A percentile compares a stretch with the other conserved stretches of the same genome.
Conservation (phyloP, 1,284 basidiomycete genomes). For the Stygiomarasmius scandens region DNA sequence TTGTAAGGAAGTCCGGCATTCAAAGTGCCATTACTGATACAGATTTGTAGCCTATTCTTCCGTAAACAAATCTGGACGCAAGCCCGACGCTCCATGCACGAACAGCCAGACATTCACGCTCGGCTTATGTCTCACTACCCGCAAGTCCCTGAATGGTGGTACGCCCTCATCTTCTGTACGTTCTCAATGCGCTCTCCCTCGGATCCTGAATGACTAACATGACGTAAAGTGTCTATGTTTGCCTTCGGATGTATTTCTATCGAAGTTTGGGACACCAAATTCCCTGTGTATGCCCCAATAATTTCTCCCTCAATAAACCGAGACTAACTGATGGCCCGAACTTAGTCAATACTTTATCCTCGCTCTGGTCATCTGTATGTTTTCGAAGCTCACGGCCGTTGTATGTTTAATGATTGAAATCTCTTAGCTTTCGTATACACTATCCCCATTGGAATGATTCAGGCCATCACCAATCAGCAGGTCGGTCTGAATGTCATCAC, state of each 20-base stretch:
- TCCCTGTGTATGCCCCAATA: slow-evolving; percentile 30
- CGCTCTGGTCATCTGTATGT: slow-evolving; percentile 22
- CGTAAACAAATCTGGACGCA: slow-evolving; percentile 65
- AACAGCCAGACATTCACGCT: slow-evolving; percentile 76
- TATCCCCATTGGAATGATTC: slow-evolving; percentile 54
- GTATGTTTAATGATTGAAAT: not conserved
- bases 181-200: not conserved
- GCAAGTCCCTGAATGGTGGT: slow-evolving; percentile 78
- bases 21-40: slow-evolving; percentile 18
- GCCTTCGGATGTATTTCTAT: slow-evolving; percentile 62
- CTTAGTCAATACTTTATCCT: slow-evolving; percentile 22
- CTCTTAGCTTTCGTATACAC: slow-evolving; percentile 27
- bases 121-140: slow-evolving; percentile 73
- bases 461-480: slow-evolving; percentile 33
- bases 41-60: slow-evolving; percentile 52
- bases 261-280: slow-evolving; percentile 45
- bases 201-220: not conserved
- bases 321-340: slow-evolving; percentile 15
- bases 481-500: slow-evolving; percentile 45
- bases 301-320: not conserved
- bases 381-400: not conserved
- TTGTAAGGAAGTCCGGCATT: slow-evolving; percentile 62
- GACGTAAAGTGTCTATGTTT: slow-evolving; percentile 42
- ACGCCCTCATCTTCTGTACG: slow-evolving; percentile 46
- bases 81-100: slow-evolving; percentile 52